These are phyloP conservation scores for Hordeum pubiflorum DNA, from an alignment of 202 grass and related monocot species.

Conservation along the genomic window DNA sequence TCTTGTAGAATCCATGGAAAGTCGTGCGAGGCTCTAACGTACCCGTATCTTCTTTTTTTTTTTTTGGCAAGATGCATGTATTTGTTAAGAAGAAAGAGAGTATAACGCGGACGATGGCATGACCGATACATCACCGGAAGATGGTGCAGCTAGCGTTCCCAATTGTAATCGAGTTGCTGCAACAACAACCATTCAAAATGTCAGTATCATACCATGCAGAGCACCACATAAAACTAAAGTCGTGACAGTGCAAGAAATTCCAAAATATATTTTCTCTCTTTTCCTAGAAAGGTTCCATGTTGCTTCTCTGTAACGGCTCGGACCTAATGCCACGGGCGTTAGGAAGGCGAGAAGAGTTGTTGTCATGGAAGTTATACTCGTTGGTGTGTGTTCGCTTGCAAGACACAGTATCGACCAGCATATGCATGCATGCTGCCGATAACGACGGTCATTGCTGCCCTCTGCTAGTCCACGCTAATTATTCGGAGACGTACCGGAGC, in stretches of 20 bases:
- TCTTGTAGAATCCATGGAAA: not conserved
- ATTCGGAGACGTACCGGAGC: too few relatives aligned
- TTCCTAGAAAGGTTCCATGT: not conserved
- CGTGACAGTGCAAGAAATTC: not conserved
- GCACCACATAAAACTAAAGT: not conserved
- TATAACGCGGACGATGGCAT: too few relatives aligned
- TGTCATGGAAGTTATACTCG: not conserved
- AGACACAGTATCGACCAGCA: not conserved
- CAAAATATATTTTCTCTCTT: not conserved
- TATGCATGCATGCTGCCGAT: not conserved
- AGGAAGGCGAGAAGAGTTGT: not conserved
- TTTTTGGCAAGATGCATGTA: too few relatives aligned
- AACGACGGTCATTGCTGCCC: not conserved
- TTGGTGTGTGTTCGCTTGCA: not conserved
- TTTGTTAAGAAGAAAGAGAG: too few relatives aligned
- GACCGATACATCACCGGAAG: too few relatives aligned
- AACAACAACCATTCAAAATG: not conserved
- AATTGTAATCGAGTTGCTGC: not conserved
- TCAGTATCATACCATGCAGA: not conserved
- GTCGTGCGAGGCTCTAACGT: not conserved
- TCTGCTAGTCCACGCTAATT: not conserved
- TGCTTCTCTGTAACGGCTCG: constrained; percentile 17
- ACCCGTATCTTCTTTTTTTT: not conserved
- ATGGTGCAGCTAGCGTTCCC: not conserved
- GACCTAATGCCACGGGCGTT: not conserved